phyloP scores from a whole-genome alignment of 116 monocot species.

The Iris pallida region DNA sequence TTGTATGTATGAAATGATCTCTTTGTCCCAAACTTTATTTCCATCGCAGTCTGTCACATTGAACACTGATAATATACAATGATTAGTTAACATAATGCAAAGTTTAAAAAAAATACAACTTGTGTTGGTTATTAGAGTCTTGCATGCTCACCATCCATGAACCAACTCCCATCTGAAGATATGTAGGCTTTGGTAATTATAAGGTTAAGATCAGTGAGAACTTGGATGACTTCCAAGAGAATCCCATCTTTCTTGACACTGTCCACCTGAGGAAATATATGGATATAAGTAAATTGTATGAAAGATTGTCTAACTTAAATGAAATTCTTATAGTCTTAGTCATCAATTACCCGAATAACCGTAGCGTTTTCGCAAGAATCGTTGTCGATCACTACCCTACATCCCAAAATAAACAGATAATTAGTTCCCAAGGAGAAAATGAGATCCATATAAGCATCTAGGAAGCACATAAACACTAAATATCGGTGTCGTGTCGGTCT shows the following conservation, averaged over 20 bases:
- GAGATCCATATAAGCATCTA: too few relatives aligned
- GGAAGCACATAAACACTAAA: too few relatives aligned
- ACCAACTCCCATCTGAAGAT: slow-evolving; percentile 51
- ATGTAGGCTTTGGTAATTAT: slow-evolving; percentile 55
- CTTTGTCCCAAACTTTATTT: neutral
- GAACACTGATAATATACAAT: neutral
- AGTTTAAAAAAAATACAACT: neutral
- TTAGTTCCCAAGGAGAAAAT: too few relatives aligned
- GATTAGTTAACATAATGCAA: neutral
- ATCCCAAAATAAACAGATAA: neutral
- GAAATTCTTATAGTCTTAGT: neutral
- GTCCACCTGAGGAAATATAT: slow-evolving; percentile 25
- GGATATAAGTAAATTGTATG: neutral
- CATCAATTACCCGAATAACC: slow-evolving; percentile 33
- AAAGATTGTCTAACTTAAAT: neutral
- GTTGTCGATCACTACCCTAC: slow-evolving; percentile 43
- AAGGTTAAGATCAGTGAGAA: slow-evolving; percentile 46
- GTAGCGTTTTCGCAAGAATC: slow-evolving; percentile 31
- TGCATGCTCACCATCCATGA: slow-evolving; percentile 46
- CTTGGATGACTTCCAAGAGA: slow-evolving; percentile 44
- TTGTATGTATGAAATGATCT: neutral
- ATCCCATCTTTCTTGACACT: slow-evolving; percentile 35
- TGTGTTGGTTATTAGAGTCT: neutral
- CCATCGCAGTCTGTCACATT: slow-evolving; percentile 2
- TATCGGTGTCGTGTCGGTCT: too few relatives aligned